These are phyloP conservation scores for Lobulomyces angularis DNA, from an alignment of 192 early-diverging fungal species.

Conservation along the genomic window DNA sequence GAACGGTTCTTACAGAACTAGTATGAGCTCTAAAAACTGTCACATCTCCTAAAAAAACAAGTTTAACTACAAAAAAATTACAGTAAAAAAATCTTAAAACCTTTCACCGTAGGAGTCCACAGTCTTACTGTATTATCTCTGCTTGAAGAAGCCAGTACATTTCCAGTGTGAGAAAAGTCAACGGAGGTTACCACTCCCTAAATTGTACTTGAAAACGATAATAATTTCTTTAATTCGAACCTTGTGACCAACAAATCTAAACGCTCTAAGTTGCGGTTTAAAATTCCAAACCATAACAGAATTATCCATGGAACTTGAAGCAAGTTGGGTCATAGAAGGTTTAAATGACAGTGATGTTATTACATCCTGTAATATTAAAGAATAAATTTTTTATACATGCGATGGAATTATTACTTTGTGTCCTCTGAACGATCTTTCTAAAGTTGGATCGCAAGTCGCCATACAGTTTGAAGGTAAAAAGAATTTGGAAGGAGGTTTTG, in stretches of 20 bases:
- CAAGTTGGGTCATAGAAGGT: conserved; percentile 43
- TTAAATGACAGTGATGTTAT: conserved; percentile 40
- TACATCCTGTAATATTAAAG: no score
- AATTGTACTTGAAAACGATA: background rate
- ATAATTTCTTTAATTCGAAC: conserved; percentile 10
- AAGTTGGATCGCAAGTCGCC: conserved; percentile 20
- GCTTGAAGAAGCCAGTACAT: conserved; percentile 36
- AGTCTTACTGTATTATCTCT: conserved; percentile 41
- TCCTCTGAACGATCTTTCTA: conserved; percentile 46
- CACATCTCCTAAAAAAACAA: conserved; percentile 49
- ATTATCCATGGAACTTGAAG: conserved; percentile 36
- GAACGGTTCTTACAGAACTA: conserved; percentile 39
- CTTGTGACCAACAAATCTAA: conserved; percentile 46
- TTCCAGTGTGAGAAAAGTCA: conserved; percentile 38
- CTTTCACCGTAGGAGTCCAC: conserved; percentile 51
- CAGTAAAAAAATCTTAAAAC: no score
- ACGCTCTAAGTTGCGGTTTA: conserved; percentile 42
- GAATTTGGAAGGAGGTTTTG: no score
- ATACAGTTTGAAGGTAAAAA: no score
- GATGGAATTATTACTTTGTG: no score
- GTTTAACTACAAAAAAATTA: no score
- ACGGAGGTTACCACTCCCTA: conserved; percentile 40
- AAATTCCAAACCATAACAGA: conserved; percentile 59
- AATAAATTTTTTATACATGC: no score
- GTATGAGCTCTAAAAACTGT: conserved; percentile 48